phyloP scores from a whole-genome alignment of 2,329 filamentous ascomycete species.

The Fusarium marasasianum region DNA sequence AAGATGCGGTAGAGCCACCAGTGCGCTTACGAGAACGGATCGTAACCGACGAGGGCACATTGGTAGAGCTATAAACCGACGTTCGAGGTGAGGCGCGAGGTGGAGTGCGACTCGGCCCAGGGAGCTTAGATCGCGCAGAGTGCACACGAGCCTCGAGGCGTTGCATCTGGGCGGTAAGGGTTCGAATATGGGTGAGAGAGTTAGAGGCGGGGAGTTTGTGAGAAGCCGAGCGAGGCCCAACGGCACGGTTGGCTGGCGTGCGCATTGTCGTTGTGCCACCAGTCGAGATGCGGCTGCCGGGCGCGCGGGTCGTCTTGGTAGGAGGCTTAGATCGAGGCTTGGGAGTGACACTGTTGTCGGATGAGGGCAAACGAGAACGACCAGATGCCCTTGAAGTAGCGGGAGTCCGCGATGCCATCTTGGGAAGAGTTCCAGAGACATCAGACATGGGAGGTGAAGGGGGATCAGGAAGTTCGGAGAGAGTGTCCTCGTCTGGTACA shows the following conservation, averaged over 20 bases:
- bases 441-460: slow-evolving; percentile 96
- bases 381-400: slow-evolving; percentile 47
- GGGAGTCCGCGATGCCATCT: slow-evolving; percentile 53
- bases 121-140: slow-evolving; percentile 88
- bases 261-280: slow-evolving; percentile 57
- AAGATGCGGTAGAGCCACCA: slow-evolving; percentile 64
- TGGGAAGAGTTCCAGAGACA: slow-evolving; percentile 70
- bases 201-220: slow-evolving; percentile 65
- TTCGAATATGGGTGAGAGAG: slow-evolving; percentile 92
- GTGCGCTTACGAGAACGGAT: slow-evolving; percentile 77
- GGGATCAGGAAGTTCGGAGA: slow-evolving; percentile 78
- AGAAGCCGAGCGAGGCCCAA: slow-evolving; percentile 65
- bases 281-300: slow-evolving; percentile 57
- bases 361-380: slow-evolving; percentile 60
- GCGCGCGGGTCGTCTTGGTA: slow-evolving; percentile 45
- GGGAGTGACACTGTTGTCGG: slow-evolving; percentile 63
- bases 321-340: slow-evolving; percentile 64
- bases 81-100: slow-evolving; percentile 80
- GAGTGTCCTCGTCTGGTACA: slow-evolving; percentile 58
- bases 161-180: slow-evolving; percentile 96
- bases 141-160: slow-evolving; percentile 94
- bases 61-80: slow-evolving; percentile 51
- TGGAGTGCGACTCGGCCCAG: slow-evolving; percentile 80
- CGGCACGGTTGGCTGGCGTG: slow-evolving; percentile 57
- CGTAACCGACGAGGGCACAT: slow-evolving; percentile 66